These are phyloP conservation scores for Chrysoporthe cubensis DNA, from an alignment of 2,329 filamentous ascomycete species.

Conservation along the genomic window DNA sequence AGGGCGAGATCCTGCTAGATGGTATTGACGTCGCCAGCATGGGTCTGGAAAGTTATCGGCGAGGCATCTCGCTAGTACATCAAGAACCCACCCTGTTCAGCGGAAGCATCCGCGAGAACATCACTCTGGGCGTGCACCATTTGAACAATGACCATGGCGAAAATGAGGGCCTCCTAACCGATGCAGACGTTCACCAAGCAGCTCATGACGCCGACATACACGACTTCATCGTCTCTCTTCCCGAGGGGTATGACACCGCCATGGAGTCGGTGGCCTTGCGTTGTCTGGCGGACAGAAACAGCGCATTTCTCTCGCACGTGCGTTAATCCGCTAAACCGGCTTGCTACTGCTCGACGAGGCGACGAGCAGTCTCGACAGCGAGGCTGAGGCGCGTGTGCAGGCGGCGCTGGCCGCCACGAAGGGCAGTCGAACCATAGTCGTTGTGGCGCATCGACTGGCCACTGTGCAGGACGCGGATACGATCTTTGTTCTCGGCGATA, in stretches of 20 bases:
- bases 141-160: neutral
- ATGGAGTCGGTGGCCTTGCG: constrained; percentile 24
- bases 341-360: constrained; percentile 52
- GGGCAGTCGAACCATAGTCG: constrained; percentile 64
- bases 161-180: constrained; percentile 21
- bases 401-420: constrained; percentile 44
- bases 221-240: constrained; percentile 31
- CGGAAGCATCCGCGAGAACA: constrained; percentile 45
- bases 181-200: constrained; percentile 34
- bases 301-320: constrained; percentile 28
- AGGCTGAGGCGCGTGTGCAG: constrained; percentile 59
- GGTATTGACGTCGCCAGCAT: constrained; percentile 59
- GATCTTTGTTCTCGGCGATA: constrained; percentile 44
- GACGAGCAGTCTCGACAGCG: constrained; percentile 61
- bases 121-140: constrained; percentile 37
- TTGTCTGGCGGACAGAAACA: constrained; percentile 28
- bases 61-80: constrained; percentile 58
- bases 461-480: constrained; percentile 51
- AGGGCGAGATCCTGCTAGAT: constrained; percentile 58
- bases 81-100: constrained; percentile 63
- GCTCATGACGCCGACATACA: constrained; percentile 38
- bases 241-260: constrained; percentile 25
- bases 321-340: constrained; percentile 19
- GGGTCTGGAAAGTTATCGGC: constrained; percentile 49
- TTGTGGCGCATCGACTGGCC: constrained; percentile 66